Conservation (phyloP, 441 rosid genomes). For the Erysimum pusillum region DNA sequence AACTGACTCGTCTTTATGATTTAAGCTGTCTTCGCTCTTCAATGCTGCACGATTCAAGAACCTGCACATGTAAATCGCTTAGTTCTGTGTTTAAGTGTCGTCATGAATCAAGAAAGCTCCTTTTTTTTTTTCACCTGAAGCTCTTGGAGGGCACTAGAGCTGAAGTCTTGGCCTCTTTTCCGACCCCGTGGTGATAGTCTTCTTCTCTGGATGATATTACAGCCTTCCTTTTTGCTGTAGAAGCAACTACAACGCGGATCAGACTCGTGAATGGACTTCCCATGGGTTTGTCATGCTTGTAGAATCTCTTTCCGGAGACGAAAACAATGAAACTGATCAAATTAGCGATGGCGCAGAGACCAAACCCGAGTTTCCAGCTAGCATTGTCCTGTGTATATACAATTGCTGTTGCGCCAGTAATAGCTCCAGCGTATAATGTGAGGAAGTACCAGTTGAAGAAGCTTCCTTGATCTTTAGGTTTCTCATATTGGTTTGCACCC, state of each 20-base stretch:
- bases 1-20: not conserved
- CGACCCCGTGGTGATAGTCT: slow-evolving; percentile 34
- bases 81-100: not conserved
- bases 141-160: slow-evolving; percentile 38
- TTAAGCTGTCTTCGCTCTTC: slow-evolving; percentile 48
- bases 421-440: slow-evolving; percentile 26
- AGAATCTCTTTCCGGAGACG: slow-evolving; percentile 48
- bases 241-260: slow-evolving; percentile 57
- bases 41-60: slow-evolving; percentile 65
- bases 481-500: slow-evolving; percentile 63
- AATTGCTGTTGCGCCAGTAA: slow-evolving; percentile 44
- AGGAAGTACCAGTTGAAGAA: slow-evolving; percentile 68
- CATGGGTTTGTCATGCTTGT: slow-evolving; percentile 50
- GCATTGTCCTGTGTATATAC: slow-evolving; percentile 57
- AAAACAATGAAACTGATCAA: slow-evolving; percentile 50
- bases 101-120: not conserved
- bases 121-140: slow-evolving; percentile 39
- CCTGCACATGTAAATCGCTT: slow-evolving; percentile 7
- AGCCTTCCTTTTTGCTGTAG: slow-evolving; percentile 45
- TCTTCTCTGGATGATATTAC: slow-evolving; percentile 37
- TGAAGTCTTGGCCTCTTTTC: not conserved
- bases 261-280: slow-evolving; percentile 59
- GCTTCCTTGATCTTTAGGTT: slow-evolving; percentile 46
- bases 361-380: slow-evolving; percentile 62
- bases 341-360: slow-evolving; percentile 48